A percentile compares a stretch with the other conserved stretches of the same genome.
Conservation (phyloP, 2,329 filamentous ascomycete species). For the Blastomyces percursus region DNA sequence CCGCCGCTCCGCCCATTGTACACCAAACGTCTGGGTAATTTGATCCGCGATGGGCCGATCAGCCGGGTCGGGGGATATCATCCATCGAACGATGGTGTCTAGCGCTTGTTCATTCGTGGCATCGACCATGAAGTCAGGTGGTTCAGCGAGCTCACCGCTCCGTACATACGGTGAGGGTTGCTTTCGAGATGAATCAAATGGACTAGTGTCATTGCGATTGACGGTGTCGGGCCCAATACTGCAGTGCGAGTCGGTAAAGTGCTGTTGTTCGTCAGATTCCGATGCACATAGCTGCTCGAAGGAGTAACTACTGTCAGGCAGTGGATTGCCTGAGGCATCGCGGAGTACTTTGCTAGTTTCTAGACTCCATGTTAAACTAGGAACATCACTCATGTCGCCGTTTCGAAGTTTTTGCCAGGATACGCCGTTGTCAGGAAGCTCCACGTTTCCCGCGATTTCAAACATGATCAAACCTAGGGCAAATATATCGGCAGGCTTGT, state of each 20-base stretch:
- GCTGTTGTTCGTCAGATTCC: constrained; percentile 16
- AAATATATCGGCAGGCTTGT: constrained; percentile 88
- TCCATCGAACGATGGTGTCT: constrained; percentile 73
- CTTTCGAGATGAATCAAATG: constrained; percentile 17
- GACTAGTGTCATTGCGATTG: constrained; percentile 5
- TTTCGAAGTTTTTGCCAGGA: constrained; percentile 84
- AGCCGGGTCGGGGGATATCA: constrained; percentile 67
- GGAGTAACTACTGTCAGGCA: constrained; percentile 37
- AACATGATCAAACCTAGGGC: constrained; percentile 88
- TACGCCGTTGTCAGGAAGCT: constrained; percentile 82
- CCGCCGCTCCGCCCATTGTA: constrained; percentile 67
- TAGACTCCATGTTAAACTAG: constrained; percentile 70
- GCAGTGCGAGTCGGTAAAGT: constrained; percentile 9
- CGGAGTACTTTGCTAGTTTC: constrained; percentile 58
- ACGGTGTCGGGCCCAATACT: not conserved
- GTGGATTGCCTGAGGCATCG: constrained; percentile 61
- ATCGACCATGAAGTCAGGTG: constrained; percentile 85
- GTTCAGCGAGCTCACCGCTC: constrained; percentile 51
- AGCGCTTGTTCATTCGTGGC: constrained; percentile 60
- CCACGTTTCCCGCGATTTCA: constrained; percentile 87
- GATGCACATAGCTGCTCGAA: constrained; percentile 36
- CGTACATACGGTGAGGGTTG: constrained; percentile 21
- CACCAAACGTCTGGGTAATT: constrained; percentile 59
- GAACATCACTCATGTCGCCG: constrained; percentile 80
- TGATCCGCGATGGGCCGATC: constrained; percentile 64